These are phyloP conservation scores for Penicillium odoratum DNA, from an alignment of 495 filamentous ascomycete species.

Conservation along the genomic window DNA sequence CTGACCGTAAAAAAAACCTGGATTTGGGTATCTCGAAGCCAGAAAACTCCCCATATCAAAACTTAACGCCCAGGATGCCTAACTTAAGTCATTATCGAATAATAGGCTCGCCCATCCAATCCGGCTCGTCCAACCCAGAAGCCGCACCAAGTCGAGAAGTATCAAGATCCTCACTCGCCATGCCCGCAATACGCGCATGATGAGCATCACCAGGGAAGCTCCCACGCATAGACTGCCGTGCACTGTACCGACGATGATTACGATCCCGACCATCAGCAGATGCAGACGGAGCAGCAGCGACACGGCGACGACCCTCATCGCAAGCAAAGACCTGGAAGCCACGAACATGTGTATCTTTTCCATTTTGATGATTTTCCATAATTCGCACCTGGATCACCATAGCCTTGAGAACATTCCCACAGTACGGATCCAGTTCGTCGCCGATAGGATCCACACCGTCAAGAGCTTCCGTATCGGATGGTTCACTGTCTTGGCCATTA, in stretches of 20 bases:
- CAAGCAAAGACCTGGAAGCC: constrained; percentile 87
- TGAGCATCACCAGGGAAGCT: constrained; percentile 22
- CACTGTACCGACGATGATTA: constrained; percentile 31
- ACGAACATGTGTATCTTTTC: constrained; percentile 95
- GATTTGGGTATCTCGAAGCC: constrained; percentile 38
- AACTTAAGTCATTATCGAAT: constrained; percentile 38
- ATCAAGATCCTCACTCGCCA: constrained; percentile 27
- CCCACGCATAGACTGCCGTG: constrained; percentile 31
- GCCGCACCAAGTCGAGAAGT: constrained; percentile 22
- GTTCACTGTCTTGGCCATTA: constrained; percentile 19
- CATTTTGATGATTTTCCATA: constrained; percentile 97
- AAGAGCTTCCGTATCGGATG: neutral
- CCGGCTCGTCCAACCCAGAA: constrained; percentile 49
- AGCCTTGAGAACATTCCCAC: constrained; percentile 72
- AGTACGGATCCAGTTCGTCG: constrained; percentile 39
- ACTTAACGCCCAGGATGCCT: constrained; percentile 4
- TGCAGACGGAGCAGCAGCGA: constrained; percentile 39
- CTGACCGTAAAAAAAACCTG: constrained; percentile 10
- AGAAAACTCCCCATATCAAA: constrained; percentile 19
- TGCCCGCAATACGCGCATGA: constrained; percentile 13
- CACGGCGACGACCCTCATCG: constrained; percentile 52
- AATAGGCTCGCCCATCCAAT: constrained; percentile 62
- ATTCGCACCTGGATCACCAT: constrained; percentile 86
- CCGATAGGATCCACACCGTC: constrained; percentile 4
- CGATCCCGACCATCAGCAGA: constrained; percentile 35